A percentile compares a stretch with the other conserved stretches of the same genome.
Evolutionary conservation across 176 grass and related monocot species (phyloP).

Genomic region (Hordeum marinum): DNA sequence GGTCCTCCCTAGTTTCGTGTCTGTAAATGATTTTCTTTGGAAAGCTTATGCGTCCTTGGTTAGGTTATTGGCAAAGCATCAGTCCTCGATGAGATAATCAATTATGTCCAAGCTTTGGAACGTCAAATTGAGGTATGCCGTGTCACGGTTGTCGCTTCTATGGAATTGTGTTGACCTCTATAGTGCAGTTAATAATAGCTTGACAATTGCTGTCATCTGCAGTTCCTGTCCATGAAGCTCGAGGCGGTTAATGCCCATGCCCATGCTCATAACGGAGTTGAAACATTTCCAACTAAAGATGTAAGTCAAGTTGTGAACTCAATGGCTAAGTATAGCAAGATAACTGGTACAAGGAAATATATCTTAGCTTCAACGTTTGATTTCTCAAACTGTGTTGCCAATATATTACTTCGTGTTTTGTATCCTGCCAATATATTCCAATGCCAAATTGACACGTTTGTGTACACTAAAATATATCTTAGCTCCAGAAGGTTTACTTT

Average conservation of each 20-base stretch:
- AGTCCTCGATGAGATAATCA: conserved; percentile 95
- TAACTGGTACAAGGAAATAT: not conserved
- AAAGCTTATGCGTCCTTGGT: conserved; percentile 22
- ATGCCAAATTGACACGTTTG: no score
- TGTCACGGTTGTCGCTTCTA: not conserved
- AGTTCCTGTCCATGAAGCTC: conserved; percentile 99
- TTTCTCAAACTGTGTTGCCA: no score
- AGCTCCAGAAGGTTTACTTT: not conserved
- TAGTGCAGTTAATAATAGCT: conserved; percentile 16
- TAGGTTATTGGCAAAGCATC: conserved; percentile 97
- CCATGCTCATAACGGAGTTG: conserved; percentile 44
- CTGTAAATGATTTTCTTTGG: conserved; percentile 8
- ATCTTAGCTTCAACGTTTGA: no score
- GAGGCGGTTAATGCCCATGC: conserved; percentile 81
- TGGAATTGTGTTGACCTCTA: not conserved
- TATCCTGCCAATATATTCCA: no score
- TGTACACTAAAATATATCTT: not conserved
- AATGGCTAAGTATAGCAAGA: conserved; percentile 7
- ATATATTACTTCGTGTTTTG: no score
- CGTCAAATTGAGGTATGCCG: conserved; percentile 81
- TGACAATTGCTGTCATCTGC: conserved; percentile 15
- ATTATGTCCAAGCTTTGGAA: conserved; percentile 93
- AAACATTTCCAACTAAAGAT: conserved; percentile 76
- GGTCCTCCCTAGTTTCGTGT: not conserved
- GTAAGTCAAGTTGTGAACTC: conserved; percentile 48